Evolutionary conservation across 1,284 basidiomycete species (phyloP).

Genomic region (Rhodofomes roseus): DNA sequence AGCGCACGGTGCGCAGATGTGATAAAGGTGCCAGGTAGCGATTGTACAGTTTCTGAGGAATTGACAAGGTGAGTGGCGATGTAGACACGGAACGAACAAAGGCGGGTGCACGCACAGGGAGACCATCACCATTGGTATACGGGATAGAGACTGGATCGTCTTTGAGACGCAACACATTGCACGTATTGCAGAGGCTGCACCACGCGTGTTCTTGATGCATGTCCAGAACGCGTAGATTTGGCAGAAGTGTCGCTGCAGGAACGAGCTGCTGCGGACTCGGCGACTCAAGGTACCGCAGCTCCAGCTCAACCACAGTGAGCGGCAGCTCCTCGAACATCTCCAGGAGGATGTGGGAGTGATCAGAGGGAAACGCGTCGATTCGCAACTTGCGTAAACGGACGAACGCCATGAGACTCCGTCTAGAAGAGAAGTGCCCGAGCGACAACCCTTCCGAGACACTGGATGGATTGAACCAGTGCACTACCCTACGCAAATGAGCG

Average conservation of each 20-base stretch:
- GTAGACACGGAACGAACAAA: too few relatives aligned
- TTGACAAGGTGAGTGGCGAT: not conserved
- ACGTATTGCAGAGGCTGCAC: too few relatives aligned
- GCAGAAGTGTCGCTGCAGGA: conserved; percentile 10
- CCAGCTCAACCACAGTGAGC: conserved; percentile 11
- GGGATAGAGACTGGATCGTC: too few relatives aligned
- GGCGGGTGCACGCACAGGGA: too few relatives aligned
- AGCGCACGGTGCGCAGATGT: conserved; percentile 6
- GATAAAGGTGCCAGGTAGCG: conserved; percentile 9
- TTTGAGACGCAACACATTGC: too few relatives aligned
- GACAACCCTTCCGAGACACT: not conserved
- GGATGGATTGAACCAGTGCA: conserved; percentile 7
- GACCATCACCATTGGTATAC: too few relatives aligned
- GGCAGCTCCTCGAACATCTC: conserved; percentile 1
- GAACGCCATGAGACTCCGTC: conserved; percentile 13
- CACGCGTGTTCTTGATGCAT: too few relatives aligned
- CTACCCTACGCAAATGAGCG: conserved; percentile 8
- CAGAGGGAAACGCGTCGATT: conserved; percentile 9
- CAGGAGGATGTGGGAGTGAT: conserved; percentile 11
- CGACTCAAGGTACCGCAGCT: conserved; percentile 17
- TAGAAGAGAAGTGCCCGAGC: conserved; percentile 2
- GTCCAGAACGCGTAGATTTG: too few relatives aligned
- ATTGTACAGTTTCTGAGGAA: conserved; percentile 11
- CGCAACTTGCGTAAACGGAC: conserved; percentile 15
- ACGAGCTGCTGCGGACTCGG: conserved; percentile 12